Evolutionary conservation across 768 basidiomycete species (phyloP), one percentile per base, ranked within the genome.

Genomic region (Pleurotus pulmonarius): DNA sequence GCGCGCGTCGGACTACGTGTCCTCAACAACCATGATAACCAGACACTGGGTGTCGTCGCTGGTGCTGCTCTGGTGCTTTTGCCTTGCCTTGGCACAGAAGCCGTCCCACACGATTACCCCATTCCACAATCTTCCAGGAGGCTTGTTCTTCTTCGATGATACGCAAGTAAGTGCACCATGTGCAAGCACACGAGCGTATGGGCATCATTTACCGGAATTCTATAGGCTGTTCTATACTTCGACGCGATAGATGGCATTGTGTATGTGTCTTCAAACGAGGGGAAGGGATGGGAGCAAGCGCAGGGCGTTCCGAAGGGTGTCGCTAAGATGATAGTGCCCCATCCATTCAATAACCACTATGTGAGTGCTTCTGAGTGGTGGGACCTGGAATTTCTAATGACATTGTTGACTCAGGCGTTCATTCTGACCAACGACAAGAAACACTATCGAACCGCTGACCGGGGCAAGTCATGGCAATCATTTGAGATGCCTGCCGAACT

Each of bases 91-190:
- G 18, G 75, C 79, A 2, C 79, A 78, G 64, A 65, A 78, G 24
- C 86, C 85, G 62, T 66, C 78, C 57, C 72, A 79, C 60, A 59
- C 70, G 5, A 62, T 86, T 53, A 78, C 71, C 34, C 72, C 76
- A 56, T 91, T 96, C 69, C 64, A 81, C 47, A 89, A 90, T 68
- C 73, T 90, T 37, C 93, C 94, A 7, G 81, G 81, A 11, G 78
- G 81, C 63, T 67, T 96, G 52, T 90, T 89, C 75, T 98, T 94
- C 79, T 97, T 98, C 72, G 91, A 98, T 60, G 96, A 97, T 72
- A 87, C 92, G 5, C 71, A 87, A 26, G 95, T 95, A 62, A 63
- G 88, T 75, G 51, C 24, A 3, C 51, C 39, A 11, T 47, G 37
- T 45, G 45, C 26, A 43, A 9, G 46, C 47, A 11, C n/a, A 25